A percentile compares a stretch with the other conserved stretches of the same genome.
phyloP scores from a whole-genome alignment of 768 basidiomycete species.

The Mrakia blollopis region DNA sequence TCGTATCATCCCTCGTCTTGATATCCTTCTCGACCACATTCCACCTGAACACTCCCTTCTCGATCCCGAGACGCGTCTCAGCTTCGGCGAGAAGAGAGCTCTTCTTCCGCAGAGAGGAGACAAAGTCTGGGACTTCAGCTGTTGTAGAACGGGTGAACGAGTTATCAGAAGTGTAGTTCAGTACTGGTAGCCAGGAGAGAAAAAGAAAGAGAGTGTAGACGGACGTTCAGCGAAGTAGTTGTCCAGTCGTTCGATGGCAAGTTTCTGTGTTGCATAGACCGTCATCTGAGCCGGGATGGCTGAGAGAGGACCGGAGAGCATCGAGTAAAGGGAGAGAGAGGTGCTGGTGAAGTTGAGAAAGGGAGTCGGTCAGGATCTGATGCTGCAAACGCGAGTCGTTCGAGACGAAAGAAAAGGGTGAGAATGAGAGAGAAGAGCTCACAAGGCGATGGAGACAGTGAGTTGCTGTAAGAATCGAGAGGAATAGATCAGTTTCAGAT shows the following conservation, averaged over 20 bases:
- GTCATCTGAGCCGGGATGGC: conserved; percentile 18
- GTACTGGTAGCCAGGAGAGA: background rate
- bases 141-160: background rate
- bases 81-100: background rate
- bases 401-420: background rate
- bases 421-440: background rate
- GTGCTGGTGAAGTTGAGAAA: background rate
- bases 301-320: conserved; percentile 22
- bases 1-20: background rate
- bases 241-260: conserved; percentile 24
- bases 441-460: conserved; percentile 30
- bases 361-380: too few relatives aligned
- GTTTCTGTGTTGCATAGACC: conserved; percentile 3
- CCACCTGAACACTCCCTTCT: conserved; percentile 19
- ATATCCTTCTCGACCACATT: background rate
- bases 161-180: too few relatives aligned
- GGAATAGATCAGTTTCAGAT: background rate
- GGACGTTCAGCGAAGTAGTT: conserved; percentile 16
- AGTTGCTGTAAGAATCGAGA: background rate
- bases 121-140: conserved; percentile 28
- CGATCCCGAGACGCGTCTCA: conserved; percentile 3
- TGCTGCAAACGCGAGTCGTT: too few relatives aligned
- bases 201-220: background rate
- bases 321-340: conserved; percentile 19
- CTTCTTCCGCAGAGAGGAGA: conserved; percentile 5